Conservation (phyloP, 306 rosid genomes). For the Quercus robur region DNA sequence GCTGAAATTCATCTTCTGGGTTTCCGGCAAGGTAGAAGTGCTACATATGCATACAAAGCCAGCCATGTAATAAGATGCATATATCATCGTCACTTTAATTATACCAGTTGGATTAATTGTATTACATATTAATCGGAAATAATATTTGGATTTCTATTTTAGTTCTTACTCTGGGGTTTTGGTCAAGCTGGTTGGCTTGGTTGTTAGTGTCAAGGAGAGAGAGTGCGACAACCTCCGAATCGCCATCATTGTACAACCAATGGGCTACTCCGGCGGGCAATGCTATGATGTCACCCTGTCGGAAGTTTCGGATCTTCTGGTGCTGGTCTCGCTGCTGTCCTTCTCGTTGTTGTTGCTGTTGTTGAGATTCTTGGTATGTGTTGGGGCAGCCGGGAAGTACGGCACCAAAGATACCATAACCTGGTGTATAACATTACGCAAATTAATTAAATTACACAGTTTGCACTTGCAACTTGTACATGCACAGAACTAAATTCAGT, state of each 20-base stretch:
- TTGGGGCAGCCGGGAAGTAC: slow-evolving; percentile 43
- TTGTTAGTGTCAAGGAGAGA: slow-evolving; percentile 43
- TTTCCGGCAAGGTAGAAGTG: slow-evolving; percentile 55
- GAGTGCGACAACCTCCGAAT: slow-evolving; percentile 26
- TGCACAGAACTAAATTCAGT: background rate
- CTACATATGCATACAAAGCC: slow-evolving; percentile 11
- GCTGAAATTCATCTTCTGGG: slow-evolving; percentile 5
- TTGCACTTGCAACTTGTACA: background rate
- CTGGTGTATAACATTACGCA: background rate
- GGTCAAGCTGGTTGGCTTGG: slow-evolving; percentile 60
- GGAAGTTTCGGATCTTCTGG: slow-evolving; percentile 33
- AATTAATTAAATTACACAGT: background rate
- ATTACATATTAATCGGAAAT: too few species aligned
- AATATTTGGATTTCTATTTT: background rate
- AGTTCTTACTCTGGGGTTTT: slow-evolving; percentile 44
- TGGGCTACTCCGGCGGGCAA: slow-evolving; percentile 39
- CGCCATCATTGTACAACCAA: slow-evolving; percentile 42
- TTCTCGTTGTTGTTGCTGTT: background rate
- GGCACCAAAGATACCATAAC: slow-evolving; percentile 37
- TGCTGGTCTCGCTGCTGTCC: slow-evolving; percentile 27
- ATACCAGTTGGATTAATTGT: too few species aligned
- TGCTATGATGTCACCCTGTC: slow-evolving; percentile 41
- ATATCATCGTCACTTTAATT: background rate
- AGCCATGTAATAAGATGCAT: background rate
- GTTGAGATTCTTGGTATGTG: slow-evolving; percentile 34